phyloP scores from a whole-genome alignment of 257 asterid species.

The Nicotiana otophora region DNA sequence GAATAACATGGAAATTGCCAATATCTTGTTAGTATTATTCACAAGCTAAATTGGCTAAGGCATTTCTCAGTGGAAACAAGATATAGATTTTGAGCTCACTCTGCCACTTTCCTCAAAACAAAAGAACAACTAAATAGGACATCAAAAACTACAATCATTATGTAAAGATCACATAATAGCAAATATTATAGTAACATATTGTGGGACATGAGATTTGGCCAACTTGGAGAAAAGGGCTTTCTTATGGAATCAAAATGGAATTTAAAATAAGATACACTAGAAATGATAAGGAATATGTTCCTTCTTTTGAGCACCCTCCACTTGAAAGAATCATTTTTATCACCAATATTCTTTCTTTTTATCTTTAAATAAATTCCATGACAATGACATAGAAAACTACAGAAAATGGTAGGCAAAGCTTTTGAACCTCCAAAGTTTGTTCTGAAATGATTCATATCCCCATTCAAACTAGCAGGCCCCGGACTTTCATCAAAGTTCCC shows the following conservation, averaged over 20 bases:
- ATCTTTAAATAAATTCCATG: constrained; percentile 23
- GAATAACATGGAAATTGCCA: no score
- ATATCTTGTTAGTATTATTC: no score
- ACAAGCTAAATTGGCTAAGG: no score
- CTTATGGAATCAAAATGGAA: constrained; percentile 30
- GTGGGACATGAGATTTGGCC: neutral
- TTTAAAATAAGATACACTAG: constrained; percentile 24
- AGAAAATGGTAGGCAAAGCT: constrained; percentile 10
- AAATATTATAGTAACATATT: constrained; percentile 12
- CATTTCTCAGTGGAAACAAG: no score
- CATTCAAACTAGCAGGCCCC: neutral
- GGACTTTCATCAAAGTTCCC: constrained; percentile 1
- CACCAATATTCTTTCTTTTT: constrained; percentile 32
- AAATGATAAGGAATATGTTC: constrained; percentile 52
- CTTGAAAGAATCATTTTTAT: constrained; percentile 48
- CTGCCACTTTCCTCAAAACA: no score
- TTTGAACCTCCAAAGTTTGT: neutral
- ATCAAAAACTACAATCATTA: neutral
- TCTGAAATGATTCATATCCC: constrained; percentile 11
- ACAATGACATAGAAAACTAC: neutral
- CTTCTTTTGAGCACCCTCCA: constrained; percentile 51
- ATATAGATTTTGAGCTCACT: no score
- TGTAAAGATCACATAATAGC: constrained; percentile 15
- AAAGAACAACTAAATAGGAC: neutral
- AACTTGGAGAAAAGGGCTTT: constrained; percentile 25